Percentiles rank a stretch among this genome's conserved stretches.
phyloP scores from a whole-genome alignment of 2,329 filamentous ascomycete species.

The Botrytis medusae region DNA sequence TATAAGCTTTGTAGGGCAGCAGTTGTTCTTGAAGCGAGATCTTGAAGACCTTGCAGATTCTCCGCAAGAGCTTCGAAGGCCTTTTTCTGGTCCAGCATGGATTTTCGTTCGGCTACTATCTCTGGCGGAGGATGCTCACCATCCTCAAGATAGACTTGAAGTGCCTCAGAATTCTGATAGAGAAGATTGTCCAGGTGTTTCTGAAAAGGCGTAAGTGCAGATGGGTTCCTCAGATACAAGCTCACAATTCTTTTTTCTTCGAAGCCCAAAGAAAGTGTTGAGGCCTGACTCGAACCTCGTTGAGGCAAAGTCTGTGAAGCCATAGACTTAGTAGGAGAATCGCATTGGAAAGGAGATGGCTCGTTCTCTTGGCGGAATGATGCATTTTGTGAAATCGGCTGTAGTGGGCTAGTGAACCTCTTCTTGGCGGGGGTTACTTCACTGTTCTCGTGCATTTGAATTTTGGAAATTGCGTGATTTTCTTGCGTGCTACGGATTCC shows the following conservation, averaged over 20 bases:
- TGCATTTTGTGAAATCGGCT: slow-evolving; percentile 35
- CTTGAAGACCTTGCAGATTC: not conserved
- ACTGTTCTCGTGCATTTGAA: not conserved
- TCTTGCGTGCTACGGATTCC: slow-evolving; percentile 15
- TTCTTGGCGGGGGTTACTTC: slow-evolving; percentile 24
- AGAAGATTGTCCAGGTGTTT: slow-evolving; percentile 29
- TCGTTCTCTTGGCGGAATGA: slow-evolving; percentile 28
- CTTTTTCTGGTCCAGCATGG: slow-evolving; percentile 32
- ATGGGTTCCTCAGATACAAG: slow-evolving; percentile 31
- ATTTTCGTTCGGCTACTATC: slow-evolving; percentile 32
- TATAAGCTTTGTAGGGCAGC: not conserved
- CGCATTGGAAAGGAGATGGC: slow-evolving; percentile 33
- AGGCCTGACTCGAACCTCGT: slow-evolving; percentile 29
- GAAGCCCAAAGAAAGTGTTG: slow-evolving; percentile 26
- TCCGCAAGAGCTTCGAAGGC: not conserved
- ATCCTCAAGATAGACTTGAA: slow-evolving; percentile 33
- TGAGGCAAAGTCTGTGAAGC: slow-evolving; percentile 20
- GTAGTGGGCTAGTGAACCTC: slow-evolving; percentile 33
- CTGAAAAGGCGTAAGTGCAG: slow-evolving; percentile 28
- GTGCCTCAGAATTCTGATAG: slow-evolving; percentile 28
- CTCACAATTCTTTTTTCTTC: slow-evolving; percentile 36
- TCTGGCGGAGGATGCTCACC: slow-evolving; percentile 27
- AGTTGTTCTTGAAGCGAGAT: slow-evolving; percentile 16
- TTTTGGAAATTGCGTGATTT: not conserved
- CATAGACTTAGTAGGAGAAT: not conserved